Percentiles rank a stretch among this genome's conserved stretches.
Evolutionary conservation across 805 yeast genomes (phyloP).

Genomic region (Trichomonascus vanleenenianus): DNA sequence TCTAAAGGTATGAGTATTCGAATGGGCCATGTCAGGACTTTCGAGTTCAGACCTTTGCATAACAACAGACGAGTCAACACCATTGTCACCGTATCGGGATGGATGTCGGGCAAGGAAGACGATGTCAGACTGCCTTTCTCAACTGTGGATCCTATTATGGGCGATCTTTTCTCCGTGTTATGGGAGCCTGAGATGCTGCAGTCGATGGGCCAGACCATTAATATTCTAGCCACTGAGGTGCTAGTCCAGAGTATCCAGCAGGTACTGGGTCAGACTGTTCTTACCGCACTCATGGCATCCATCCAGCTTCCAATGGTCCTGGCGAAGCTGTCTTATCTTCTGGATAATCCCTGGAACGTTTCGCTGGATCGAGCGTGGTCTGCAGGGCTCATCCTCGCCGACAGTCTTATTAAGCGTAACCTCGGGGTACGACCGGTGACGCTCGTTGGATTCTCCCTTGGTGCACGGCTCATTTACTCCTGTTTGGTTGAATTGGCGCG

Average conservation of each 20-base stretch:
- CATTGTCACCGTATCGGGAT: conserved; percentile 86
- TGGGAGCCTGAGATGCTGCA: conserved; percentile 99
- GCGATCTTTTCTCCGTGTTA: conserved; percentile 80
- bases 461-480: conserved; percentile 85
- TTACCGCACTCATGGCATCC: conserved; percentile 87
- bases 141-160: conserved; percentile 96
- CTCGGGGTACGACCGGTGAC: conserved; percentile 91
- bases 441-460: conserved; percentile 85
- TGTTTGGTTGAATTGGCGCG: conserved; percentile 82
- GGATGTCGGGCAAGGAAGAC: conserved; percentile 95
- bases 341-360: conserved; percentile 98
- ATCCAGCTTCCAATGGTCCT: conserved; percentile 88
- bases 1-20: conserved; percentile 75
- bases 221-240: conserved; percentile 88
- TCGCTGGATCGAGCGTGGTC: conserved; percentile 96
- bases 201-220: conserved; percentile 93
- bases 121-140: conserved; percentile 95
- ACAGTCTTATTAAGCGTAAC: conserved; percentile 77
- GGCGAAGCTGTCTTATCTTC: conserved; percentile 76
- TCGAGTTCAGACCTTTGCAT: conserved; percentile 88
- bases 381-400: conserved; percentile 87
- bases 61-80: conserved; percentile 83
- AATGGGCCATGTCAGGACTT: conserved; percentile 86
- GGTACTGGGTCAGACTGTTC: conserved; percentile 81
- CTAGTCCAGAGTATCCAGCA: conserved; percentile 91